Percentiles rank a stretch among this genome's conserved stretches.
Evolutionary conservation across 2,329 filamentous ascomycete genomes (phyloP).

Genomic region (Elsinoe ampelina): DNA sequence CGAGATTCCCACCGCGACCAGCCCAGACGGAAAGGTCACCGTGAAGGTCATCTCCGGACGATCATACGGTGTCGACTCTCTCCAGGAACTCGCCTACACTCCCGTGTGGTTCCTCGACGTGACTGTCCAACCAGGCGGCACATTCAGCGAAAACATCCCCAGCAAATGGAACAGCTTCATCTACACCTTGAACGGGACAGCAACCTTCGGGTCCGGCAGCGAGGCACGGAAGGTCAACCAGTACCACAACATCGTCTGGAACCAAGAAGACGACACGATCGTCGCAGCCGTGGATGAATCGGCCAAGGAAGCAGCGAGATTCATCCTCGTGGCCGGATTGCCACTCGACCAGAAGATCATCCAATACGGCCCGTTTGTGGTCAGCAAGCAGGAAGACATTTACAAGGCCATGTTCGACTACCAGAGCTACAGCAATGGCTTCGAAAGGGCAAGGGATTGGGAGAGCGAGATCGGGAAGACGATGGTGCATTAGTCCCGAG

Average conservation of each 20-base stretch:
- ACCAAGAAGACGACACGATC: conserved; percentile 66
- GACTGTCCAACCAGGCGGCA: conserved; percentile 67
- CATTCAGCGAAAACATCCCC: conserved; percentile 65
- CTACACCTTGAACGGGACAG: conserved; percentile 70
- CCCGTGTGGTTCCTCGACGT: conserved; percentile 95
- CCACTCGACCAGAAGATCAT: conserved; percentile 72
- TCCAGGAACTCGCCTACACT: conserved; percentile 88
- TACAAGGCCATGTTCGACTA: conserved; percentile 70
- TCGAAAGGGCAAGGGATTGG: conserved; percentile 72
- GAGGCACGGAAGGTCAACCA: conserved; percentile 48
- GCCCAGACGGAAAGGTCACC: conserved; percentile 62
- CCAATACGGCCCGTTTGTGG: conserved; percentile 80
- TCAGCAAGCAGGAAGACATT: conserved; percentile 61
- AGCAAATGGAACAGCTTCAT: conserved; percentile 81
- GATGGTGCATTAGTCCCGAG: conserved; percentile 39
- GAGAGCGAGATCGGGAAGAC: conserved; percentile 77
- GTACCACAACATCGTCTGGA: conserved; percentile 86
- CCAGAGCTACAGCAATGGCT: conserved; percentile 63
- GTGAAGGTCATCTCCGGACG: conserved; percentile 88
- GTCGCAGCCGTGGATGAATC: conserved; percentile 59
- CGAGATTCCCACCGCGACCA: conserved; percentile 69
- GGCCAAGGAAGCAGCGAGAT: conserved; percentile 49
- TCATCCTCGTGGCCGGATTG: conserved; percentile 68
- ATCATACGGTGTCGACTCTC: conserved; percentile 72
- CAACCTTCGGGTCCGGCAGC: conserved; percentile 50